Evolutionary conservation across 371 early-diverging fungal species (phyloP).

Genomic region (Dinochytrium kinnereticum): DNA sequence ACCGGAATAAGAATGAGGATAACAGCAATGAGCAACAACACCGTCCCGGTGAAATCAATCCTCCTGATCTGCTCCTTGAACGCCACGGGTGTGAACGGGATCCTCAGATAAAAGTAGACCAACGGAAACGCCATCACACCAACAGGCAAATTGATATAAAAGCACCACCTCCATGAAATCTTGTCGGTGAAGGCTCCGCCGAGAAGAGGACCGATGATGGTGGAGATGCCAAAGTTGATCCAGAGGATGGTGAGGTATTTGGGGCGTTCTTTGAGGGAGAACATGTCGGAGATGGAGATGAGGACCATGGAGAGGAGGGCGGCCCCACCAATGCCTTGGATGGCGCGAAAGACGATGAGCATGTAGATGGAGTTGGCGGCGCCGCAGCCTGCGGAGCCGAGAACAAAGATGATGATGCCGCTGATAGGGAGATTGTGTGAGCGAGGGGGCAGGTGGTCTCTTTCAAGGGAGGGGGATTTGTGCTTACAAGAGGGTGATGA

Average conservation of each 20-base stretch:
- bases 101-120: not conserved
- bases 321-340: constrained; percentile 77
- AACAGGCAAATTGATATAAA: constrained; percentile 48
- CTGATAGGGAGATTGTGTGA: constrained; percentile 21
- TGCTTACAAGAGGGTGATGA: not conserved
- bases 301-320: constrained; percentile 72
- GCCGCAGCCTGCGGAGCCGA: constrained; percentile 25
- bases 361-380: constrained; percentile 54
- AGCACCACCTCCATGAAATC: constrained; percentile 42
- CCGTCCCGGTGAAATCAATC: constrained; percentile 57
- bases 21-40: constrained; percentile 9
- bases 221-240: constrained; percentile 39
- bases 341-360: constrained; percentile 69
- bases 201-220: constrained; percentile 43
- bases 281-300: constrained; percentile 82
- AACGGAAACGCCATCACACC: constrained; percentile 24
- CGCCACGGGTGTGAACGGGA: constrained; percentile 18
- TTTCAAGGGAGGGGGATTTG: not conserved
- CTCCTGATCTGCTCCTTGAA: constrained; percentile 28
- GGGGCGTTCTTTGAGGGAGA: constrained; percentile 69
- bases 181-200: constrained; percentile 42
- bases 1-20: constrained; percentile 29
- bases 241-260: constrained; percentile 60
- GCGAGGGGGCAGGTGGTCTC: not conserved
- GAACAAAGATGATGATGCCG: constrained; percentile 22